These are phyloP conservation scores for Basidiobolus meristosporus DNA, from an alignment of 371 early-diverging fungal species.

Conservation along the genomic window DNA sequence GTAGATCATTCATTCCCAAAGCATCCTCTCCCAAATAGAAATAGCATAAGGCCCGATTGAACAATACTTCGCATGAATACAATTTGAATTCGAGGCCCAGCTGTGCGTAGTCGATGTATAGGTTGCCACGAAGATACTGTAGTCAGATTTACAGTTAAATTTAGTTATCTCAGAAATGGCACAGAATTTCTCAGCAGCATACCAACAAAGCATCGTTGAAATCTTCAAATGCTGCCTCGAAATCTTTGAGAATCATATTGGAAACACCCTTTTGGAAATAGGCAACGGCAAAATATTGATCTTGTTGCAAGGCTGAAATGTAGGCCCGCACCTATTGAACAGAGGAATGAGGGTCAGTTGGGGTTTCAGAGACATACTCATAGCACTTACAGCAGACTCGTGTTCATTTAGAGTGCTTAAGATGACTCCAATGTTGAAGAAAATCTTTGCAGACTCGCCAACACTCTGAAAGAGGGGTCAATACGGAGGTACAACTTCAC, in stretches of 20 bases:
- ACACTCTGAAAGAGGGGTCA: conserved; percentile 29
- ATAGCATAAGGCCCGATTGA: conserved; percentile 79
- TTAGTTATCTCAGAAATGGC: neutral
- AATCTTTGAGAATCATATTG: conserved; percentile 57
- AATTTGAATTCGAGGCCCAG: conserved; percentile 76
- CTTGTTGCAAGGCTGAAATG: conserved; percentile 49
- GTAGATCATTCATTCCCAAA: conserved; percentile 54
- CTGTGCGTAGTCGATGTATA: conserved; percentile 85
- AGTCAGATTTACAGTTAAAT: neutral
- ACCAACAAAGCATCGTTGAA: conserved; percentile 41
- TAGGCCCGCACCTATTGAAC: conserved; percentile 18
- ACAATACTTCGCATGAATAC: conserved; percentile 69
- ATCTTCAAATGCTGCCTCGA: conserved; percentile 21
- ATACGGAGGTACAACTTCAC: neutral
- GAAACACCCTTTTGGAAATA: conserved; percentile 82
- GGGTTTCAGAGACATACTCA: too few relatives aligned
- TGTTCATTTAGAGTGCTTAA: conserved; percentile 50
- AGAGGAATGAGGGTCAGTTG: too few relatives aligned
- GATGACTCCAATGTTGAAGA: conserved; percentile 84
- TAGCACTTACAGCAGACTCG: conserved; percentile 53
- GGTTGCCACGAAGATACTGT: conserved; percentile 70
- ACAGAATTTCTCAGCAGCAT: conserved; percentile 1
- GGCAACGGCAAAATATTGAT: conserved; percentile 78
- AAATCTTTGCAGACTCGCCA: conserved; percentile 81
- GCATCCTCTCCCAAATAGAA: conserved; percentile 52